Percentiles rank a stretch among this genome's conserved stretches.
phyloP scores from a whole-genome alignment of 2,329 filamentous ascomycete genomes.

The Aspergillus sergii region DNA sequence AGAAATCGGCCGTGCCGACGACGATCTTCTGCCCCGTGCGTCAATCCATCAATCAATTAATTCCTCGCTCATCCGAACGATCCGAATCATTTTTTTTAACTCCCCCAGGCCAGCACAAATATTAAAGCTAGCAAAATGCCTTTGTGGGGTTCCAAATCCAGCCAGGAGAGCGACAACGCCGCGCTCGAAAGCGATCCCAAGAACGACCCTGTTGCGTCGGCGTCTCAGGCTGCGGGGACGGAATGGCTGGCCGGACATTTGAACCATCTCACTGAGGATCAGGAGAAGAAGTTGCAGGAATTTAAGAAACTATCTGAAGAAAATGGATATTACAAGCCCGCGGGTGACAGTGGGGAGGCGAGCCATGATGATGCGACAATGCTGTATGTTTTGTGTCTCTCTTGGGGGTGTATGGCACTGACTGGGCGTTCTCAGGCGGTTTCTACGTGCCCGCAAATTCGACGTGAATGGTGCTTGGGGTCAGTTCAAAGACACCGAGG shows the following conservation, averaged over 20 bases:
- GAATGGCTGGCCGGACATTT: slow-evolving; percentile 66
- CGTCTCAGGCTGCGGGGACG: slow-evolving; percentile 38
- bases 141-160: slow-evolving; percentile 36
- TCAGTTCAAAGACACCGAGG: slow-evolving; percentile 87
- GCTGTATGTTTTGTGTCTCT: slow-evolving; percentile 40
- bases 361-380: slow-evolving; percentile 53
- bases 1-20: not conserved
- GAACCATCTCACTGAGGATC: slow-evolving; percentile 70
- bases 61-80: not conserved
- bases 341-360: slow-evolving; percentile 36
- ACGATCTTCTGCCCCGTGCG: slow-evolving; percentile 3
- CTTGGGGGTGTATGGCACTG: not conserved
- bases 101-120: not conserved
- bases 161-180: slow-evolving; percentile 28
- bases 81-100: not conserved
- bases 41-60: not conserved
- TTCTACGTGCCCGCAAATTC: slow-evolving; percentile 82
- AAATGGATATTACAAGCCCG: slow-evolving; percentile 56
- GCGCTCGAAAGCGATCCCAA: slow-evolving; percentile 33
- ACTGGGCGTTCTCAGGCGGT: slow-evolving; percentile 62
- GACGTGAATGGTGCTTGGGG: slow-evolving; percentile 72
- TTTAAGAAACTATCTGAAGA: slow-evolving; percentile 73
- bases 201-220: slow-evolving; percentile 40
- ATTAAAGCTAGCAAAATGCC: slow-evolving; percentile 18
- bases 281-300: slow-evolving; percentile 66